A percentile compares a stretch with the other conserved stretches of the same genome.
phyloP scores from a whole-genome alignment of 441 rosid genomes.

The Gossypium aridum region DNA sequence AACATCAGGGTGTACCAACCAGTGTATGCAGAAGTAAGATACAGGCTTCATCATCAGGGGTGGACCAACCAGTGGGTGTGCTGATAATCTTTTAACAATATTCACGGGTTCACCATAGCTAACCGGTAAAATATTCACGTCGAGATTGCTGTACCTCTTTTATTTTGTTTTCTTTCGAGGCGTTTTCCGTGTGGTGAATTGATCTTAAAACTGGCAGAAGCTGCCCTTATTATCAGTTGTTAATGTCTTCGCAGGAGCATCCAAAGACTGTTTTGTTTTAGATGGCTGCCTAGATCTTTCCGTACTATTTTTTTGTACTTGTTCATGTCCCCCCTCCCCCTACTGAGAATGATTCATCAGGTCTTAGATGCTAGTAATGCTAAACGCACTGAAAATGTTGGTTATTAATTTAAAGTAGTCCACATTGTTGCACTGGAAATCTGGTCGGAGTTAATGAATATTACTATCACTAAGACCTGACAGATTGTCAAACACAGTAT shows the following conservation, averaged over 20 bases:
- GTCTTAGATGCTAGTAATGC: not conserved
- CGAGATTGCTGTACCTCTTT: not conserved
- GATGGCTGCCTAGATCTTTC: not conserved
- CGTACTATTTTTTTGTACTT: constrained; percentile 1
- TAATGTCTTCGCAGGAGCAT: not conserved
- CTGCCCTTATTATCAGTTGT: not conserved
- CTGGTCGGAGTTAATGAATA: too few species aligned
- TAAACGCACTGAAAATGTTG: too few species aligned
- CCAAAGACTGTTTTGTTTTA: not conserved
- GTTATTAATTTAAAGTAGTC: too few species aligned
- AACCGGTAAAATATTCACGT: not conserved
- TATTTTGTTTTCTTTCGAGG: too few species aligned
- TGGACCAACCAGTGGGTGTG: not conserved
- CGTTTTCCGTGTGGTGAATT: not conserved
- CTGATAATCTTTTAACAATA: not conserved
- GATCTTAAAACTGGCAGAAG: too few species aligned
- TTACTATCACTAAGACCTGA: too few species aligned
- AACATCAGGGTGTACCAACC: too few species aligned
- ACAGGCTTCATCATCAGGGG: not conserved
- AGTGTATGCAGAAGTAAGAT: not conserved
- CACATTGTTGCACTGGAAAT: too few species aligned
- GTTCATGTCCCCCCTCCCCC: not conserved
- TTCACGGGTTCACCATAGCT: constrained; percentile 10
- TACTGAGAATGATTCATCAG: not conserved
- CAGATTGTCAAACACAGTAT: too few species aligned